Conservation (phyloP, 768 basidiomycete species). For the Trametes punicea region DNA sequence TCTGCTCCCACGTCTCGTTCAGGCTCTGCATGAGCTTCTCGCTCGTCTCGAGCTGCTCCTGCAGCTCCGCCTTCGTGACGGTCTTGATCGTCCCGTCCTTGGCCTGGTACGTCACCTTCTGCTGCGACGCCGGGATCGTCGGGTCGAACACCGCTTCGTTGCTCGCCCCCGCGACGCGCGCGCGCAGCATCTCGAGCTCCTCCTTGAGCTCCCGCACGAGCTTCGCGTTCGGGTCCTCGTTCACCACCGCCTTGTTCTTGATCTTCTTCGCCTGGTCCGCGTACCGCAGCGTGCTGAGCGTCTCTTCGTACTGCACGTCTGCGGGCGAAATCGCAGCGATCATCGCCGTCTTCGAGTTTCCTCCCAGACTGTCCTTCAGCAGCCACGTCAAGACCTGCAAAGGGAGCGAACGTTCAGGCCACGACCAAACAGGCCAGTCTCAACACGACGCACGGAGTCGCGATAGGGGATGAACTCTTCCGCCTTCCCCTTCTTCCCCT, state of each 20-base stretch:
- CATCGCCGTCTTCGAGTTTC: constrained; percentile 98
- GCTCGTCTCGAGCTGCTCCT: constrained; percentile 93
- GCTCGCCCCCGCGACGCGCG: constrained; percentile 67
- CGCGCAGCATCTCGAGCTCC: constrained; percentile 90
- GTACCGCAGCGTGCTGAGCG: constrained; percentile 92
- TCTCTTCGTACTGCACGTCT: constrained; percentile 86
- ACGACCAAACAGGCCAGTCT: neutral
- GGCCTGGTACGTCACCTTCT: constrained; percentile 91
- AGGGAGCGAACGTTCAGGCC: neutral
- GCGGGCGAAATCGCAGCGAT: constrained; percentile 99
- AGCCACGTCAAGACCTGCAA: constrained; percentile 92
- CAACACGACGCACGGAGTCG: constrained; percentile 71
- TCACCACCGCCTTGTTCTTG: constrained; percentile 98
- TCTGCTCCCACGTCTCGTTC: constrained; percentile 97
- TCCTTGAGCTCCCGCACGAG: constrained; percentile 98
- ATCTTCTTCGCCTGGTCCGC: constrained; percentile 99
- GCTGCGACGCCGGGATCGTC: constrained; percentile 86
- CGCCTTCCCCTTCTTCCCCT: constrained; percentile 80
- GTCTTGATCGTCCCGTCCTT: constrained; percentile 93
- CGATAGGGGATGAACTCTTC: constrained; percentile 97
- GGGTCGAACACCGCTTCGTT: constrained; percentile 83
- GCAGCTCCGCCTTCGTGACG: constrained; percentile 94
- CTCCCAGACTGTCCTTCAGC: constrained; percentile 95
- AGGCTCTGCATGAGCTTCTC: constrained; percentile 93
- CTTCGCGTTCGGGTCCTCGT: constrained; percentile 99